These are phyloP conservation scores for Neurospora sp. DNA, from an alignment of 495 filamentous ascomycete species.

Conservation along the genomic window DNA sequence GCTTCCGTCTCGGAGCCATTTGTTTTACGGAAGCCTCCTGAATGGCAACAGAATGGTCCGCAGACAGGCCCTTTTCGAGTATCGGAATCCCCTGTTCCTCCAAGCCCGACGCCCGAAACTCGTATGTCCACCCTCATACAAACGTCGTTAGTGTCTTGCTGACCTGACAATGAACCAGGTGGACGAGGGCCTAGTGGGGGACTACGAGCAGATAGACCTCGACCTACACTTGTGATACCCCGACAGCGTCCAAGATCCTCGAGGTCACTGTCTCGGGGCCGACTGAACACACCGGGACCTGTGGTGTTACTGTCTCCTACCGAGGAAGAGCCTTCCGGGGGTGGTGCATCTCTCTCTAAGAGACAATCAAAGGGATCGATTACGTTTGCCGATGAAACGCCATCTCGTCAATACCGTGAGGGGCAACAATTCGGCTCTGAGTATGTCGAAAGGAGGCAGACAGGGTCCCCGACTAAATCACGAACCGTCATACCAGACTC, in stretches of 20 bases:
- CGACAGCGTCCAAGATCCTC: conserved; percentile 15
- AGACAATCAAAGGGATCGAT: not conserved
- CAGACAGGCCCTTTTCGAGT: conserved; percentile 2
- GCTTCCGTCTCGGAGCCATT: conserved; percentile 20
- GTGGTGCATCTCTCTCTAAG: not conserved
- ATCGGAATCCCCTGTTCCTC: conserved; percentile 14
- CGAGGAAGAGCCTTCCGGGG: conserved; percentile 15
- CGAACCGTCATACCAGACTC: not conserved
- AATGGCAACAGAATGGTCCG: conserved; percentile 3
- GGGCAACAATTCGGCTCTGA: not conserved
- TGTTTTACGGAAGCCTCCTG: conserved; percentile 9
- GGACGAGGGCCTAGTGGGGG: conserved; percentile 7
- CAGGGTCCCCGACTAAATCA: not conserved
- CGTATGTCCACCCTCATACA: conserved; percentile 5
- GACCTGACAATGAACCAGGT: not conserved
- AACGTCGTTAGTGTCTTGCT: not conserved
- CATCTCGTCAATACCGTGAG: not conserved
- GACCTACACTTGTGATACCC: conserved; percentile 9
- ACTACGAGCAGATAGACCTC: conserved; percentile 1
- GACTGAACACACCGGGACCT: conserved; percentile 2
- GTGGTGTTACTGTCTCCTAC: conserved; percentile 23
- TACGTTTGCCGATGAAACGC: not conserved
- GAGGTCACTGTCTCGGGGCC: conserved; percentile 7
- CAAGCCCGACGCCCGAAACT: conserved; percentile 21
- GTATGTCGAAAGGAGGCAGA: not conserved